Percentiles rank a stretch among this genome's conserved stretches.
Conservation (phyloP, 352 stramenopile species). For the Pythium dissimile region DNA sequence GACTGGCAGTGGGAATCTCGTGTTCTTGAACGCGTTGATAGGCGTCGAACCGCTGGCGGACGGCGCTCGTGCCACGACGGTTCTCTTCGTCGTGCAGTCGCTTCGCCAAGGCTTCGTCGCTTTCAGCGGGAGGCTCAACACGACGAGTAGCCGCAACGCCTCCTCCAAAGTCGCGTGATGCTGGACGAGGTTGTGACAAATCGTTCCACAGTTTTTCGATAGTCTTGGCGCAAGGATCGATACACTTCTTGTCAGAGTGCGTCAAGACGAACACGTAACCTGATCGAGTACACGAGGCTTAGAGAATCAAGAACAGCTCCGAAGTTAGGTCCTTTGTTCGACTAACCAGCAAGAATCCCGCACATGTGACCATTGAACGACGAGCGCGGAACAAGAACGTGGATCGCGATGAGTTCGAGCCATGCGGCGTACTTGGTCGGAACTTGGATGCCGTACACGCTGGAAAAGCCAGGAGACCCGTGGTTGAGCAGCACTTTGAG, state of each 20-base stretch:
- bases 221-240: conserved; percentile 1
- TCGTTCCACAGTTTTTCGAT: background rate
- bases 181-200: background rate
- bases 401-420: conserved; percentile 85
- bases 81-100: conserved; percentile 30
- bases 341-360: conserved; percentile 76
- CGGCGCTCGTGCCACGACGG: background rate
- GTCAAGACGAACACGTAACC: conserved; percentile 20
- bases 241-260: conserved; percentile 6
- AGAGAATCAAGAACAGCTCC: too few species aligned
- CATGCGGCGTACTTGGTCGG: conserved; percentile 87
- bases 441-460: conserved; percentile 67
- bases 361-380: conserved; percentile 86
- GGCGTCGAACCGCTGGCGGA: conserved; percentile 6
- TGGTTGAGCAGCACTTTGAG: conserved; percentile 86
- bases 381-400: conserved; percentile 72
- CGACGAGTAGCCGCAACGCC: background rate
- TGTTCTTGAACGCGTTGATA: conserved; percentile 5
- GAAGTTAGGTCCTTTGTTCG: background rate
- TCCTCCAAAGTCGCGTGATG: background rate
- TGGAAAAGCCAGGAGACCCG: conserved; percentile 57
- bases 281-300: too few species aligned
- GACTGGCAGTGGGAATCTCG: background rate
- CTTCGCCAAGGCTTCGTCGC: conserved; percentile 22
- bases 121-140: background rate